Evolutionary conservation across 768 basidiomycete species (phyloP).

Genomic region (Crassisporium funariophilum): DNA sequence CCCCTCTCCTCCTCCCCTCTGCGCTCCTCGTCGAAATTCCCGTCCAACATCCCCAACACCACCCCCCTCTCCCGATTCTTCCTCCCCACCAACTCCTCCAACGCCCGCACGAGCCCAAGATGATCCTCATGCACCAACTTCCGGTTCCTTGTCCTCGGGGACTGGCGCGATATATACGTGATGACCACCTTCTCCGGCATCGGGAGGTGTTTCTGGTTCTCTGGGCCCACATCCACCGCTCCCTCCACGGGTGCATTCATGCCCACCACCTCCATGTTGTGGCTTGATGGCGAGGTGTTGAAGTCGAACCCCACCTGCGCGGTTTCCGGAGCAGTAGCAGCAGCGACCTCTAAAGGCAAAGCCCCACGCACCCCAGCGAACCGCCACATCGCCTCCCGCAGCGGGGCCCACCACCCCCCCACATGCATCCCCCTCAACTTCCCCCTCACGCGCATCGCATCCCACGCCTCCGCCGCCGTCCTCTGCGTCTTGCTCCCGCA

Average conservation of each 20-base stretch:
- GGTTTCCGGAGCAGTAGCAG: background rate
- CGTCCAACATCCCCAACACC: conserved; percentile 15
- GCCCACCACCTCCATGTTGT: conserved; percentile 8
- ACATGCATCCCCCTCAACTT: conserved; percentile 42
- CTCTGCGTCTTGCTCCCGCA: conserved; percentile 71
- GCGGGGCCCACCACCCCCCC: conserved; percentile 79
- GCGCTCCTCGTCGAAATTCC: conserved; percentile 10
- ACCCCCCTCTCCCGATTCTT: conserved; percentile 29
- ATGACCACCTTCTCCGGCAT: conserved; percentile 59
- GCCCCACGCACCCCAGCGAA: conserved; percentile 53
- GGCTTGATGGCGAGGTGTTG: background rate
- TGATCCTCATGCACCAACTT: conserved; percentile 61
- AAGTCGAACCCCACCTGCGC: background rate
- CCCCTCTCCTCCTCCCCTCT: conserved; percentile 21
- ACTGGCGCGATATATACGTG: conserved; percentile 74
- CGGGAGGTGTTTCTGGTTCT: conserved; percentile 33
- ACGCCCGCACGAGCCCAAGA: conserved; percentile 47
- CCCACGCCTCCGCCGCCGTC: conserved; percentile 70
- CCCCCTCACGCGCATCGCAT: conserved; percentile 43
- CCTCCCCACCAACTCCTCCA: conserved; percentile 51
- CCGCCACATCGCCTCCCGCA: conserved; percentile 63
- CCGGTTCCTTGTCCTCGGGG: conserved; percentile 40
- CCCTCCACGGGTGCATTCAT: conserved; percentile 4
- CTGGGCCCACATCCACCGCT: conserved; percentile 20
- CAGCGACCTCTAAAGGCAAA: conserved; percentile 1